phyloP scores from a whole-genome alignment of 352 stramenopile species.

The Heterotrichella gracilis region DNA sequence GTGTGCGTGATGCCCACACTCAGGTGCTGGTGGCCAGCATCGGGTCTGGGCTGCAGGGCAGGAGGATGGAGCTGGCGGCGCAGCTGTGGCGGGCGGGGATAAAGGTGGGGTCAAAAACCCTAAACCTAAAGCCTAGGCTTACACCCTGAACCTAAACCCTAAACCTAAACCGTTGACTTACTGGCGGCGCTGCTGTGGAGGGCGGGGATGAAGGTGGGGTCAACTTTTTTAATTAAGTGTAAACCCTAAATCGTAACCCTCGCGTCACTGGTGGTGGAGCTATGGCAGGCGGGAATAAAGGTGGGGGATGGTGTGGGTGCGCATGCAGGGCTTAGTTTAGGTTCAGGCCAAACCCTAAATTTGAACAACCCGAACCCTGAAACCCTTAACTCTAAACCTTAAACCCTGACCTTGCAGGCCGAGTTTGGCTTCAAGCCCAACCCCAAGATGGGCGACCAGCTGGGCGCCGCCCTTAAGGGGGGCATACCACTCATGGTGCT shows the following conservation, averaged over 20 bases:
- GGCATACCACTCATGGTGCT: conserved; percentile 85
- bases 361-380: too few species aligned
- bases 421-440: conserved; percentile 74
- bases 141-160: too few species aligned
- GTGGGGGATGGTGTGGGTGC: conserved; percentile 26
- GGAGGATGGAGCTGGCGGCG: conserved; percentile 26
- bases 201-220: too few species aligned
- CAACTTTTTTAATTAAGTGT: too few species aligned
- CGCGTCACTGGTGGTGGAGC: conserved; percentile 39
- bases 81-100: conserved; percentile 26
- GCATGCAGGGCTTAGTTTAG: conserved; percentile 35
- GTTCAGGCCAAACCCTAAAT: conserved; percentile 31
- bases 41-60: too few species aligned
- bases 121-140: too few species aligned
- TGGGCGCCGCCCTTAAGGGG: conserved; percentile 51
- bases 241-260: too few species aligned
- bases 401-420: conserved; percentile 59
- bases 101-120: too few species aligned
- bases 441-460: conserved; percentile 80
- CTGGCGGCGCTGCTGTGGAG: too few species aligned
- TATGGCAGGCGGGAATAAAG: conserved; percentile 37
- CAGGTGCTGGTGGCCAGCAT: conserved; percentile 73
- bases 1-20: too few species aligned
- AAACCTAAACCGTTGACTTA: too few species aligned
- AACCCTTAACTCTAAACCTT: too few species aligned